Evolutionary conservation across 306 rosid species (phyloP), one percentile per base, ranked within the genome.

Genomic region (Casuarina equisetifolia): DNA sequence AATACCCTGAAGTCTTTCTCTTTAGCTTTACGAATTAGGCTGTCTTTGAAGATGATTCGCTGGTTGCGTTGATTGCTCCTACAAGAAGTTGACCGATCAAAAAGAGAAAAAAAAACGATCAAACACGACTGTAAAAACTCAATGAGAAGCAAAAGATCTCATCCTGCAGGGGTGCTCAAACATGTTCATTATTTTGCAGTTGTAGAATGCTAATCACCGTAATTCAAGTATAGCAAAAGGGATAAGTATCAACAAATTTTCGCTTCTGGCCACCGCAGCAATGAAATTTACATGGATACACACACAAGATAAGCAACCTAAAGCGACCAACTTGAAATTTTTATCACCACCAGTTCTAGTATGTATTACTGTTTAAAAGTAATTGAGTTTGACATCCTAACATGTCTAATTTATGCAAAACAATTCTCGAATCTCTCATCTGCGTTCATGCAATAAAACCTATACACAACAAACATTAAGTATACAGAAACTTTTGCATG

Each of bases 1-100:
- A 70, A 52, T 70, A 50, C 72, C 53, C 50, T 78, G 43, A 42
- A 44, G 52, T 54, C 38, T 15, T 44, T 19, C 40, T 35, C 55
- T 55, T 11, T 15, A 32, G 40, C 49, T 79, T 69, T 19, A 48
- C 49, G 15, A 42, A n/a, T 58, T 11, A 48, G 12, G 7, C 59
- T 49, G 12, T n/a, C 13, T 39, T 48, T 39, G 7, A 51, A 48
- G 38, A 39, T 53, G 12, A 44, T 0, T 45, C 15, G 4, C 35
- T 42, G 38, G 4, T 39, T 45, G 15, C 46, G 4, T 39, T 45
- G 15, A 5, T 5, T 52, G 83, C 73, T 73, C 74, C 63, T 73
- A 53, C 62, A 73, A 58, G 70, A 67, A 67, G 50, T 7, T 58
- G 9, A 38, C 69, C 69, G 17, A 36, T 6, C 17, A 6, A 15